Conservation (phyloP, 1,284 basidiomycete species). For the Apiotrichum laibachii region DNA sequence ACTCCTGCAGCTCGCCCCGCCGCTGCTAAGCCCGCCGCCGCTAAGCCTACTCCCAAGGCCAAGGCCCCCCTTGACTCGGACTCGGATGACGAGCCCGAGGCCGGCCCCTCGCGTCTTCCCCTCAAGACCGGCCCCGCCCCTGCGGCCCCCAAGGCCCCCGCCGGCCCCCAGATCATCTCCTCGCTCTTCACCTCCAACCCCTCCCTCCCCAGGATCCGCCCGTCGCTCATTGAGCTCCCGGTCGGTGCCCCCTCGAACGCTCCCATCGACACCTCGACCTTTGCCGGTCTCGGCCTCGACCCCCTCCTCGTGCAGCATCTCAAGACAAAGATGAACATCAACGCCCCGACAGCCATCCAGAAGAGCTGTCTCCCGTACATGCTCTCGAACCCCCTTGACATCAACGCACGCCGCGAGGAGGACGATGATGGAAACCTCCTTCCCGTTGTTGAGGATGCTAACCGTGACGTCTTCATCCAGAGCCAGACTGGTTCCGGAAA, state of each 20-base stretch:
- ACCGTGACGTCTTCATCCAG: constrained; percentile 89
- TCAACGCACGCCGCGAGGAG: constrained; percentile 20
- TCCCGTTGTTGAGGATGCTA: constrained; percentile 3
- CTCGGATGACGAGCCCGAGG: constrained; percentile 15
- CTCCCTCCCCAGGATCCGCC: constrained; percentile 21
- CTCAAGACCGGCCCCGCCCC: background rate
- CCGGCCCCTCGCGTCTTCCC: constrained; percentile 24
- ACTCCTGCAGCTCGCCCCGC: constrained; percentile 1
- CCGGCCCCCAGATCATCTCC: constrained; percentile 70
- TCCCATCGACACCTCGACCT: constrained; percentile 72
- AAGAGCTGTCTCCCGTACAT: constrained; percentile 74
- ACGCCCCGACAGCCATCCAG: constrained; percentile 88
- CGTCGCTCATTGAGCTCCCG: constrained; percentile 11
- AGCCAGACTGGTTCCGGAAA: constrained; percentile 98
- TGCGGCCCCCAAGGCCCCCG: constrained; percentile 9
- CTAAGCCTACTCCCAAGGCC: constrained; percentile 38
- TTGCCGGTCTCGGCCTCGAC: constrained; percentile 73
- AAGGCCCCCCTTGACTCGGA: constrained; percentile 4
- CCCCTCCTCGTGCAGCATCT: constrained; percentile 79
- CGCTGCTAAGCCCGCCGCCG: constrained; percentile 4
- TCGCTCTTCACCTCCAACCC: constrained; percentile 75
- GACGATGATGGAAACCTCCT: constrained; percentile 16
- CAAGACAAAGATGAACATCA: constrained; percentile 73
- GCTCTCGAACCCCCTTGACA: constrained; percentile 53
- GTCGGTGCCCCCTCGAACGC: constrained; percentile 72